These are phyloP conservation scores for Candida nitratophila DNA, from an alignment of 805 yeast species.

Conservation along the genomic window DNA sequence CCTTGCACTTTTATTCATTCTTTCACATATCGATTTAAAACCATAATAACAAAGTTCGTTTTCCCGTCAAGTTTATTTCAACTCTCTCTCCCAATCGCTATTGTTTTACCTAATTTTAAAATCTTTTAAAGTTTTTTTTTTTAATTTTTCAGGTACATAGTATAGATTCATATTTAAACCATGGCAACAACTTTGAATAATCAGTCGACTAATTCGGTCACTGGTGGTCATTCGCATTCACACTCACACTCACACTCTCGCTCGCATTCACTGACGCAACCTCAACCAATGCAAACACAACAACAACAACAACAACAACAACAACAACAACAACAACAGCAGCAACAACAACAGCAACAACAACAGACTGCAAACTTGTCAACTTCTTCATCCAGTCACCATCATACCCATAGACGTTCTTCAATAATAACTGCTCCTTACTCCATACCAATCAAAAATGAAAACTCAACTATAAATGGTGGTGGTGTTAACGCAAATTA, in stretches of 20 bases:
- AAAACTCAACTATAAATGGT: conserved; percentile 2
- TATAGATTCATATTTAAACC: too few species aligned
- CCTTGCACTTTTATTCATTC: too few species aligned
- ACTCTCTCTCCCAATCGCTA: too few species aligned
- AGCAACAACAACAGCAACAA: neutral
- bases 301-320: neutral
- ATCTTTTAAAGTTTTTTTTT: too few species aligned
- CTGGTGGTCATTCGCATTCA: neutral
- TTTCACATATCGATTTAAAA: too few species aligned
- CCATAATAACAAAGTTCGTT: too few species aligned
- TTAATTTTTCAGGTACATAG: too few species aligned
- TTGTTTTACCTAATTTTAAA: too few species aligned
- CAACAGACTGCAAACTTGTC: neutral
- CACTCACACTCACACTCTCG: neutral
- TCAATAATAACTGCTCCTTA: conserved; percentile 31
- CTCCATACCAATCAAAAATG: conserved; percentile 23
- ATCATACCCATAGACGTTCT: conserved; percentile 24
- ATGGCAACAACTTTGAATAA: neutral
- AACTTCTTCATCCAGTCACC: neutral
- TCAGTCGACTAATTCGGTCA: neutral
- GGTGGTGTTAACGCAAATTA: neutral
- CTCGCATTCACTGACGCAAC: too few species aligned
- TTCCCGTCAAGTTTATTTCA: too few species aligned
- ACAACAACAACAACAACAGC: neutral
- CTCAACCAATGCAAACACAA: too few species aligned